A percentile compares a stretch with the other conserved stretches of the same genome.
These are phyloP conservation scores for Agaricus sinodeliciosus DNA, from an alignment of 768 basidiomycete genomes.

Conservation along the genomic window DNA sequence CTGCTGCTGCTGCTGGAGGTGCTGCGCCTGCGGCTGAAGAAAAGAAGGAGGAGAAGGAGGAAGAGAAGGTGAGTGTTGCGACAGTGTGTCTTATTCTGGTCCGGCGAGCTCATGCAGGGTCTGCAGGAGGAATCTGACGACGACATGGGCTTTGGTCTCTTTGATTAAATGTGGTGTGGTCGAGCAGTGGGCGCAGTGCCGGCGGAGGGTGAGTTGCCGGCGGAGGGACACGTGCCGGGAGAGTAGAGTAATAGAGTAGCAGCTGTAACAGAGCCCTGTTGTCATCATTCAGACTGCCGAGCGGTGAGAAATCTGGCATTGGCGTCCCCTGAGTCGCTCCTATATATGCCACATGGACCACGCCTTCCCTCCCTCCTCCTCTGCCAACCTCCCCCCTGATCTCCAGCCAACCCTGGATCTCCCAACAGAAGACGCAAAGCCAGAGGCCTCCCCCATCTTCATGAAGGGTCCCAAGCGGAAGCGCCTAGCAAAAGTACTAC, in stretches of 20 bases:
- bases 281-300: no score
- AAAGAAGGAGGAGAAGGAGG: conserved; percentile 86
- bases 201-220: not conserved
- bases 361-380: conserved; percentile 13
- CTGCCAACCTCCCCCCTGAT: conserved; percentile 13
- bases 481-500: conserved; percentile 46
- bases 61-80: conserved; percentile 59
- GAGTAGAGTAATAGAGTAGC: not conserved
- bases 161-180: no score
- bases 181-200: not conserved
- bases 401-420: conserved; percentile 13
- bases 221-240: not conserved
- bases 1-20: conserved; percentile 38
- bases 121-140: conserved; percentile 89
- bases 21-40: conserved; percentile 65
- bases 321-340: not conserved
- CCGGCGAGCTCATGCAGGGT: conserved; percentile 8
- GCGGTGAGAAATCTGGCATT: not conserved
- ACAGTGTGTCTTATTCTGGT: not conserved
- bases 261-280: no score
- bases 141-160: conserved; percentile 98
- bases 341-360: no score
- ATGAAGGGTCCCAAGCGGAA: conserved; percentile 49
- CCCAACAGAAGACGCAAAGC: conserved; percentile 21
- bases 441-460: conserved; percentile 21